A percentile compares a stretch with the other conserved stretches of the same genome.
These are phyloP conservation scores for Avena insularis DNA, from an alignment of 176 grass and related monocot genomes.

Conservation along the genomic window DNA sequence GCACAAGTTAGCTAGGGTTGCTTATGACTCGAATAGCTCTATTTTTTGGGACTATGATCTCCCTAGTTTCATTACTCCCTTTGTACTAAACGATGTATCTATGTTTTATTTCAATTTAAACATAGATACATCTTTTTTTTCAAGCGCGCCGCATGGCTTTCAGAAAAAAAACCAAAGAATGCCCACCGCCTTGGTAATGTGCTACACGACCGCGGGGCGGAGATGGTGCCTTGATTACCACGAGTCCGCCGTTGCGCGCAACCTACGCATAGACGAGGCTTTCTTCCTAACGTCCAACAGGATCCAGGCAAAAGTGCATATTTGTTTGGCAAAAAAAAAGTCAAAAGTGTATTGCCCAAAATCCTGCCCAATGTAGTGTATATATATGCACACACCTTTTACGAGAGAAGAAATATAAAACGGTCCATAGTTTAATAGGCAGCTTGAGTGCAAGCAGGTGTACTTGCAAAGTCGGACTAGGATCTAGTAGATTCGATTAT, in stretches of 20 bases:
- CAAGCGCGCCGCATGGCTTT: no score
- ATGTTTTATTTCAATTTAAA: no score
- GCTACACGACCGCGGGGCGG: slow-evolving; percentile 31
- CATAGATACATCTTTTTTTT: no score
- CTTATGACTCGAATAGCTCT: no score
- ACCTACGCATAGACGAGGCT: not conserved
- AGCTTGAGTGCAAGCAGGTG: slow-evolving; percentile 1
- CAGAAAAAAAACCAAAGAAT: not conserved
- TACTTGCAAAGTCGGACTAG: slow-evolving; percentile 19
- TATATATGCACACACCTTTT: not conserved
- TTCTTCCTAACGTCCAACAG: not conserved
- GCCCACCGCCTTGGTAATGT: no score
- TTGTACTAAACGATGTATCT: no score
- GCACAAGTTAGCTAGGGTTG: no score
- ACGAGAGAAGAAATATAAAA: no score
- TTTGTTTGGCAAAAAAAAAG: no score
- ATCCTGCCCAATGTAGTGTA: no score
- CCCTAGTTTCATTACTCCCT: no score
- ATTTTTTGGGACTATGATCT: no score
- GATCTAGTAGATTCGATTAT: not conserved
- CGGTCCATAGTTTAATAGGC: not conserved
- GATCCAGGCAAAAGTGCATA: slow-evolving; percentile 3
- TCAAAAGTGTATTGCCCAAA: not conserved
- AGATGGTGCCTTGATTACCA: slow-evolving; percentile 36
- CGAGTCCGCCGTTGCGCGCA: slow-evolving; percentile 11